Evolutionary conservation across 495 filamentous ascomycete genomes (phyloP), one percentile per base, ranked within the genome.

Genomic region (Xylaria castorea): DNA sequence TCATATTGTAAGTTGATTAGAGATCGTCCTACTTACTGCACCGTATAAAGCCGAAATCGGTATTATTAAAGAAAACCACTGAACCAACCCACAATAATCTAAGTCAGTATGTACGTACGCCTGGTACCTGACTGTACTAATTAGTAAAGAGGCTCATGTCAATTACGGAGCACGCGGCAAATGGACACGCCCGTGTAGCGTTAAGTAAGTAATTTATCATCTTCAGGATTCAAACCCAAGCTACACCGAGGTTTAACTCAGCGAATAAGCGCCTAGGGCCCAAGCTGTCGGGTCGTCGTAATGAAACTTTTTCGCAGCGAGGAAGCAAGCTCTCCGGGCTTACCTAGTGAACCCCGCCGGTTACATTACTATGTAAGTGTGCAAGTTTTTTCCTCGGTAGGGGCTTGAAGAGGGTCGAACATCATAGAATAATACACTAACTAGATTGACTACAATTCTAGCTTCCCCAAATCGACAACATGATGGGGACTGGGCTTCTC

Each of bases 261-360:
- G 30, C 62, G 63, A 67, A 72, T 66, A 55, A 67, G 53, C 70
- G 1, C 18, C 22, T 72, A 72, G 62, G 70, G 63, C 70, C 70
- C 70, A 30, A 61, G 51, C 70, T 67, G 70, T 72, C 70, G 70
- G 70, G 70, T 61, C 55, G 14, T 42, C 20, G 18, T 27, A 12
- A 20, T 38, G 20, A 40, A 30, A 1, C 27, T 11, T 16, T 53
- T 36, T 51, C 40, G 32, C 48, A 12, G 34, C 48, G 53, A 55
- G n/a, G 50, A 53, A n/a, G 66, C 50, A 53, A n/a, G 66, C 50
- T 68, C 48, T 38, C 34, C 53, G 36, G 25, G n/a, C 46, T 68
- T 57, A 42, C 38, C 38, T 42, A 57, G 66, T 68, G 36, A 57
- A 34, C 66, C 18, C 38, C 20, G 58, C 58, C 58, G 8, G 58